These are phyloP conservation scores for Nicotiana otophora DNA, from an alignment of 257 asterid genomes.

Conservation along the genomic window DNA sequence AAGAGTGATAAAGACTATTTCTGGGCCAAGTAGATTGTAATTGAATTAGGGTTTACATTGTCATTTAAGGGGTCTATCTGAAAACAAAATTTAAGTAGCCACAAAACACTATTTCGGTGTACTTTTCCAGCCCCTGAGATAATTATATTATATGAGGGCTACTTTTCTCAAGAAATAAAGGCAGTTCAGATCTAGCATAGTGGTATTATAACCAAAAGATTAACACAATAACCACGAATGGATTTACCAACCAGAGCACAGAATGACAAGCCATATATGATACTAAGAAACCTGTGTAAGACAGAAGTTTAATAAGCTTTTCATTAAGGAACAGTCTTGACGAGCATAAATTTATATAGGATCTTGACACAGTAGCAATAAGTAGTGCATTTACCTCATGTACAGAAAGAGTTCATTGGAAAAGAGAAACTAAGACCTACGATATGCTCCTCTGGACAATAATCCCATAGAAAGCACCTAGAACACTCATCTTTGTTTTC, in stretches of 20 bases:
- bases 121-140: neutral
- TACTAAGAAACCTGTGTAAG: neutral
- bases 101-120: neutral
- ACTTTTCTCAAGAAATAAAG: conserved; percentile 1
- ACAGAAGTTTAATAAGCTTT: neutral
- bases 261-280: neutral
- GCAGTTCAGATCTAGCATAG: neutral
- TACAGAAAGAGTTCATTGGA: neutral
- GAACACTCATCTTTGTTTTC: neutral
- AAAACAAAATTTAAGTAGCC: neutral
- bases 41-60: neutral
- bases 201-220: neutral
- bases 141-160: neutral
- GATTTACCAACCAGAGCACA: neutral
- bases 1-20: neutral
- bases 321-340: neutral
- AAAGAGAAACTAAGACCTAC: neutral
- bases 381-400: neutral
- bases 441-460: neutral
- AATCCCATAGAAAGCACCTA: neutral
- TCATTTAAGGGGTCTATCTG: neutral
- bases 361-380: neutral
- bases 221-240: neutral
- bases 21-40: neutral
- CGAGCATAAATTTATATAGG: neutral